Conservation (phyloP, 2,329 filamentous ascomycete genomes). For the Cercospora berteroae region DNA sequence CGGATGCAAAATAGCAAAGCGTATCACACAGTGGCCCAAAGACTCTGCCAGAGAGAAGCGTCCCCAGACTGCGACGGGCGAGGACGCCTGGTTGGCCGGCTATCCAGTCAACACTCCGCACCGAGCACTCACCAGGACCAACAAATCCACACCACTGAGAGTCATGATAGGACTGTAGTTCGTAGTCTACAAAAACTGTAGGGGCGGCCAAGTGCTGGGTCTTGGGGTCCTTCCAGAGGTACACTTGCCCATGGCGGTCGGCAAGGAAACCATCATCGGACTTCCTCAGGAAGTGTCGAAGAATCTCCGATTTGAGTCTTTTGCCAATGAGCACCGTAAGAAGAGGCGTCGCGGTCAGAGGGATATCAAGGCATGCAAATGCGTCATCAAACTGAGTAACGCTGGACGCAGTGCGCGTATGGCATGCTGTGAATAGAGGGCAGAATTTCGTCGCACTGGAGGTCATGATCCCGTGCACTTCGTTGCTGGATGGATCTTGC, state of each 20-base stretch:
- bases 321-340: not conserved
- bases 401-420: not conserved
- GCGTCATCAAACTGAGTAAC: not conserved
- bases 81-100: not conserved
- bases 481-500: not conserved
- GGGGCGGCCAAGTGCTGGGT: not conserved
- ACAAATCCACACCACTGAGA: not conserved
- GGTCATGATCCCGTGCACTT: not conserved
- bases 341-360: not conserved
- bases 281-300: not conserved
- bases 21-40: slow-evolving; percentile 27
- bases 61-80: slow-evolving; percentile 17
- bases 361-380: not conserved
- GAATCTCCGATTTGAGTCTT: slow-evolving; percentile 5
- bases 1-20: slow-evolving; percentile 32
- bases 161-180: slow-evolving; percentile 2
- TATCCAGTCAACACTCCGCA: not conserved
- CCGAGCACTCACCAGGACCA: not conserved
- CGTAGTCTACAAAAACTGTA: slow-evolving; percentile 12
- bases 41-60: slow-evolving; percentile 21
- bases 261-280: not conserved
- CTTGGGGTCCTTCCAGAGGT: not conserved
- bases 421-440: not conserved
- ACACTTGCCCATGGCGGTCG: slow-evolving; percentile 9
- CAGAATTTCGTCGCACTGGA: not conserved